Evolutionary conservation across 2,329 filamentous ascomycete species (phyloP).

Genomic region (Colletotrichum horii): DNA sequence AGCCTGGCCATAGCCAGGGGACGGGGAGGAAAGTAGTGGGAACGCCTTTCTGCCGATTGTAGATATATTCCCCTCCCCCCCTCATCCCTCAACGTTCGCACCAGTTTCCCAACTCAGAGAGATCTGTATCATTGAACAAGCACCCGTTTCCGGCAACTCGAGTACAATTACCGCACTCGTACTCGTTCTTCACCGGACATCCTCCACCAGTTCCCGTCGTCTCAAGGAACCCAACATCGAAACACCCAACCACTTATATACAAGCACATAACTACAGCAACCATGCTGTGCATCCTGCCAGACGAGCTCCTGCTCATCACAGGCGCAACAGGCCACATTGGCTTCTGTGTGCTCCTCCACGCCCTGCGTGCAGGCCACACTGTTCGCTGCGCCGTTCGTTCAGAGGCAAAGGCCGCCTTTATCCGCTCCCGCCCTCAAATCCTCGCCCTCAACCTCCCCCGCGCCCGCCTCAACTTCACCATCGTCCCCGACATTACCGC

Average conservation of each 20-base stretch:
- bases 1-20: neutral
- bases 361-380: slow-evolving; percentile 30
- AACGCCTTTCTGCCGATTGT: neutral
- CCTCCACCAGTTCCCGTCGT: neutral
- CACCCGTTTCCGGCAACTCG: neutral
- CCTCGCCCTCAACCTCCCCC: slow-evolving; percentile 13
- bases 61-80: slow-evolving; percentile 7
- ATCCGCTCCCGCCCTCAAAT: slow-evolving; percentile 18
- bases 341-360: slow-evolving; percentile 32
- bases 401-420: slow-evolving; percentile 22
- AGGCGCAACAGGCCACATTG: slow-evolving; percentile 35
- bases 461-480: slow-evolving; percentile 28
- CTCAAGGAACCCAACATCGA: neutral
- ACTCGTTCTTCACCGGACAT: neutral
- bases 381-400: slow-evolving; percentile 35
- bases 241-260: neutral
- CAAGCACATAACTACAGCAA: neutral
- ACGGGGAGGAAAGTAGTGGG: neutral
- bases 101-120: neutral
- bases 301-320: slow-evolving; percentile 29
- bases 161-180: neutral
- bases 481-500: slow-evolving; percentile 42
- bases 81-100: neutral
- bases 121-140: neutral
- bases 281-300: slow-evolving; percentile 15